phyloP scores from a whole-genome alignment of 345 rosid genomes.

The Turritis glabra region DNA sequence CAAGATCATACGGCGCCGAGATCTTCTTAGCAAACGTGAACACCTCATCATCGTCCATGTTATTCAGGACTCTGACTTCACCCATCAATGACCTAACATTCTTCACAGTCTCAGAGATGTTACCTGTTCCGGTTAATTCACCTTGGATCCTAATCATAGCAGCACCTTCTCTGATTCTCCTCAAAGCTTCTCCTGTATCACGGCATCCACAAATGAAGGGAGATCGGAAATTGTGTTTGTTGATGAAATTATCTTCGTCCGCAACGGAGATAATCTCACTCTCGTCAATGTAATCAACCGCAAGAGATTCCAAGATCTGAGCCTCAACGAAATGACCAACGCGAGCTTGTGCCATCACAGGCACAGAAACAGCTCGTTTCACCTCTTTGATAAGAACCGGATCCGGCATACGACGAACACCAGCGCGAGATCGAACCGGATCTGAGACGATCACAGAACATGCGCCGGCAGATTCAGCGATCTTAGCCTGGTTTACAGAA shows the following conservation, averaged over 20 bases:
- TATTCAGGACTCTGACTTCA: constrained; percentile 44
- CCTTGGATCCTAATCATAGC: constrained; percentile 55
- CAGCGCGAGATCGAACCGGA: constrained; percentile 18
- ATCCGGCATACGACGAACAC: constrained; percentile 57
- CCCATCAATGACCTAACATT: constrained; percentile 56
- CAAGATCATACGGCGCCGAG: constrained; percentile 59
- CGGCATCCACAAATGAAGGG: constrained; percentile 56
- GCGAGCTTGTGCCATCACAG: constrained; percentile 58
- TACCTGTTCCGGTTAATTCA: constrained; percentile 31
- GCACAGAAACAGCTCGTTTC: constrained; percentile 56
- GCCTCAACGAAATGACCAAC: constrained; percentile 74
- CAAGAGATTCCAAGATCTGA: constrained; percentile 60
- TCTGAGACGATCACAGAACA: constrained; percentile 57
- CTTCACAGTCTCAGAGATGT: constrained; percentile 42
- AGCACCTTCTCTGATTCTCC: constrained; percentile 58
- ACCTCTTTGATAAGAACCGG: constrained; percentile 49
- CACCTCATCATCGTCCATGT: constrained; percentile 58
- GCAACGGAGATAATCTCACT: constrained; percentile 54
- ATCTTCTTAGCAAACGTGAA: constrained; percentile 56
- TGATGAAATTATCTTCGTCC: constrained; percentile 52
- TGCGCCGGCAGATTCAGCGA: constrained; percentile 67
- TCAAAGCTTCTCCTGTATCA: constrained; percentile 47
- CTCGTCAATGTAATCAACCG: constrained; percentile 63
- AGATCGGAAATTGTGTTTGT: constrained; percentile 50
- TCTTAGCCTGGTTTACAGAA: constrained; percentile 54